phyloP scores from a whole-genome alignment of 2,329 filamentous ascomycete species.

The Penicillium crustosum region DNA sequence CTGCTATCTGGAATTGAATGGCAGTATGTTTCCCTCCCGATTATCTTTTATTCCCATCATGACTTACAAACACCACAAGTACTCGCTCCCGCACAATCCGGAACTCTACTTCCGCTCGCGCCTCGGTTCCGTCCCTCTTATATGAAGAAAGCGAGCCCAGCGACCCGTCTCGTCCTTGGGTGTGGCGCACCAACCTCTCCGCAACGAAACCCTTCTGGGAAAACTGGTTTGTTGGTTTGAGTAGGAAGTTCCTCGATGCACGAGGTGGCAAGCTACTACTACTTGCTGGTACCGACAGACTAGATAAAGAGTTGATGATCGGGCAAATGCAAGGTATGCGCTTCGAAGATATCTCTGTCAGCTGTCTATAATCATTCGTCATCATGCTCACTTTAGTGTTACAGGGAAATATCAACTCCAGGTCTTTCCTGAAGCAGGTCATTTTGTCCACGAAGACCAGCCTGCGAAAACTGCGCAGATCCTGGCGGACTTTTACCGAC shows the following conservation, averaged over 20 bases:
- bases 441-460: slow-evolving; percentile 95
- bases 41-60: neutral
- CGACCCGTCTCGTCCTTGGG: slow-evolving; percentile 59
- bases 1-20: slow-evolving; percentile 83
- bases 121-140: slow-evolving; percentile 81
- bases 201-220: slow-evolving; percentile 91
- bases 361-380: neutral
- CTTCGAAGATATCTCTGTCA: neutral
- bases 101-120: slow-evolving; percentile 77
- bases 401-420: slow-evolving; percentile 86
- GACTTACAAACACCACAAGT: slow-evolving; percentile 34
- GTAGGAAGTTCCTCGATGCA: slow-evolving; percentile 79
- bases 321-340: slow-evolving; percentile 88
- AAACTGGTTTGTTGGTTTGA: slow-evolving; percentile 86
- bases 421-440: slow-evolving; percentile 90
- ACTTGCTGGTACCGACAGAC: slow-evolving; percentile 81
- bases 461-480: slow-evolving; percentile 84
- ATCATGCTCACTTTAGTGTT: neutral
- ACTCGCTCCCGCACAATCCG: slow-evolving; percentile 82
- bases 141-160: slow-evolving; percentile 43
- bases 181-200: slow-evolving; percentile 81
- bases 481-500: slow-evolving; percentile 84
- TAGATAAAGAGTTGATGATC: slow-evolving; percentile 91
- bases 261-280: slow-evolving; percentile 81
- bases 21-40: slow-evolving; percentile 58